Evolutionary conservation across 1,284 basidiomycete species (phyloP), one percentile per base, ranked within the genome.

Genomic region (Chiua sp.): DNA sequence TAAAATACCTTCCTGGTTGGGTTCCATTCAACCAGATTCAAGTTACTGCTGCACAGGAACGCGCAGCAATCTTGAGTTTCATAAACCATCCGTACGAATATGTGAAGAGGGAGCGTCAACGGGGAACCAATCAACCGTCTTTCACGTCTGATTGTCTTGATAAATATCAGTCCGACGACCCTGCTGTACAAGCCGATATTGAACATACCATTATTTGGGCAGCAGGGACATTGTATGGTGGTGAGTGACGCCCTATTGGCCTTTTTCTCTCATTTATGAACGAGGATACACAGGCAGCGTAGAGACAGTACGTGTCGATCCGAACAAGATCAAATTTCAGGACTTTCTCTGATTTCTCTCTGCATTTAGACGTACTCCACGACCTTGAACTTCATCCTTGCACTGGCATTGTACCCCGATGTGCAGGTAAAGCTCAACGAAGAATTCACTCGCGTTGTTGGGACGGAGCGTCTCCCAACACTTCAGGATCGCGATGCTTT

Each of bases 1-100:
- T 68, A 37, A 80, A 77, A 62, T 63, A 79, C 54, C 65, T 68
- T 13, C 67, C 65, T 23, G 32, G 58, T 18, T 68, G 68, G 68
- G 22, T 72, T 3, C 68, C 62, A 3, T 69, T 65, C 53, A 69
- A 65, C 26, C 16, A 50, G 1, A 68, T 67, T 22, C 63, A 57
- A 26, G 13, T 53, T 13, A 53, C 46, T 22, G 71, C 61, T 18
- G 53, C 48, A 13, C 42, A 16, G 4, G 71, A 70, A 15, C 66
- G 64, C 23, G 51, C 48, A 20, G 51, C 64, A 10, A 62, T 72
- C 22, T 33, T 48, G 23, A 42, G 44, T 4, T 48, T 67, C 33
- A 26, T 69, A 7, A 58, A 44, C 15, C 51, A 51, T 13, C 70
- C 70, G 3, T 72, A 60, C 35, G 61, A 69, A 22, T 53, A 63